These are phyloP conservation scores for Suillus alpinus DNA, from an alignment of 768 basidiomycete species.

Conservation along the genomic window DNA sequence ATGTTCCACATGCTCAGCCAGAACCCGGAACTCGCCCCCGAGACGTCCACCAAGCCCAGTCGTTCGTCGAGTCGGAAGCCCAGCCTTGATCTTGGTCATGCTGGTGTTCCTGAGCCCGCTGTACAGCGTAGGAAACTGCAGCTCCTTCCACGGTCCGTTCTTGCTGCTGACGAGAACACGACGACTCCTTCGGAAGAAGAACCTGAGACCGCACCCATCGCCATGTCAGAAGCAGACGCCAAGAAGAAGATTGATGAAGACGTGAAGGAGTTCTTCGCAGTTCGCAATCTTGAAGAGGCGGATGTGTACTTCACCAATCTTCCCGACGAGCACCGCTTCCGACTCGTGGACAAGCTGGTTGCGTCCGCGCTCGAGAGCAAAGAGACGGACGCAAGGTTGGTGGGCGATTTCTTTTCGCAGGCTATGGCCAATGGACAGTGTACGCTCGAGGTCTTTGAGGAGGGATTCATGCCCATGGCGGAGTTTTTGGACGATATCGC, in stretches of 20 bases:
- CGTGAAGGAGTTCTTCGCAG: conserved; percentile 80
- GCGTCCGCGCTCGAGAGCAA: conserved; percentile 77
- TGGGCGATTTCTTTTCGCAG: conserved; percentile 69
- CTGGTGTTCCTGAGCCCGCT: conserved; percentile 44
- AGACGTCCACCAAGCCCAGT: conserved; percentile 51
- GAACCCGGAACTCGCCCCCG: conserved; percentile 53
- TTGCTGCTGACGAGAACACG: conserved; percentile 44
- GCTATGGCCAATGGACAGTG: conserved; percentile 61
- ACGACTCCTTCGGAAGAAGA: conserved; percentile 51
- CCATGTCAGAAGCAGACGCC: conserved; percentile 70
- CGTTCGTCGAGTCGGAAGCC: conserved; percentile 49
- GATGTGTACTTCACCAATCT: conserved; percentile 82
- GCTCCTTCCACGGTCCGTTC: conserved; percentile 74
- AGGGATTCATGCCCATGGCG: conserved; percentile 66
- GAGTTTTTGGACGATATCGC: conserved; percentile 87
- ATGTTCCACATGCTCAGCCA: conserved; percentile 87
- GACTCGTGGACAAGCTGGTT: conserved; percentile 74
- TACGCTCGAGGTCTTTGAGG: conserved; percentile 61
- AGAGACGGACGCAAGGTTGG: conserved; percentile 74
- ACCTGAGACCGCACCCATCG: conserved; percentile 36
- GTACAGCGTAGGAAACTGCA: conserved; percentile 67
- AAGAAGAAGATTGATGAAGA: conserved; percentile 79
- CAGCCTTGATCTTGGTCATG: conserved; percentile 47
- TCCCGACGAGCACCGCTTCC: conserved; percentile 58
- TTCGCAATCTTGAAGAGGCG: conserved; percentile 84